Evolutionary conservation across 2,329 filamentous ascomycete species (phyloP).

Genomic region (Diaporthe capsici): DNA sequence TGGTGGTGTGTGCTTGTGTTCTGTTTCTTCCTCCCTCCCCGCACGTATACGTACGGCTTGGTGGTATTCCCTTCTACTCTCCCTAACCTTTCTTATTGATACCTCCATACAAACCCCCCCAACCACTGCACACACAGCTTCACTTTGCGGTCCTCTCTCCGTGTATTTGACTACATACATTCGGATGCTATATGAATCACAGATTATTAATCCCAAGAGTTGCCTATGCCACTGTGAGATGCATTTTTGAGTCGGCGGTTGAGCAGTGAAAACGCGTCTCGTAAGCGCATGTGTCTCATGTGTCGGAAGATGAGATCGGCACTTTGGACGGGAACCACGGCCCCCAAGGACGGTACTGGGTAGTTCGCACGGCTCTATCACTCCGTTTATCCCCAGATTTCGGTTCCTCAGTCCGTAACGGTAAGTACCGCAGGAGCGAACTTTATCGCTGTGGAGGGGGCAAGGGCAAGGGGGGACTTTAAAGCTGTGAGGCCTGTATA

Average conservation of each 20-base stretch:
- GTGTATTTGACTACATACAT: constrained; percentile 12
- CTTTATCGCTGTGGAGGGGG: not conserved
- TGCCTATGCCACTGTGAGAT: not conserved
- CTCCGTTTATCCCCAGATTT: not conserved
- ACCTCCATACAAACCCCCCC: constrained; percentile 26
- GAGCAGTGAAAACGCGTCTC: not conserved
- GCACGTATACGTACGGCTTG: constrained; percentile 6
- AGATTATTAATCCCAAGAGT: not conserved
- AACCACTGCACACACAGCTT: constrained; percentile 34
- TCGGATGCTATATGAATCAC: constrained; percentile 30
- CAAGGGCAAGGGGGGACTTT: not conserved
- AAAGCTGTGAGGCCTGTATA: not conserved
- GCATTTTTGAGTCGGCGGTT: not conserved
- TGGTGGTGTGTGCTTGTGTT: constrained; percentile 27
- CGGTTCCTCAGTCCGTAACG: not conserved
- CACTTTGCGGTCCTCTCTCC: constrained; percentile 20
- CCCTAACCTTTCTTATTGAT: constrained; percentile 31
- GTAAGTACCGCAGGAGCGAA: constrained; percentile 17
- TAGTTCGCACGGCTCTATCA: not conserved
- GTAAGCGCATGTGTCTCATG: not conserved
- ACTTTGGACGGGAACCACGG: not conserved
- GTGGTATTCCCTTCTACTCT: constrained; percentile 14
- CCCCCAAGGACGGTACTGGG: not conserved
- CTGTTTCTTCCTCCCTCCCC: not conserved
- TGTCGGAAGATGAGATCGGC: not conserved